Conservation (phyloP, 306 rosid species). For the Prunus kanzakura region DNA sequence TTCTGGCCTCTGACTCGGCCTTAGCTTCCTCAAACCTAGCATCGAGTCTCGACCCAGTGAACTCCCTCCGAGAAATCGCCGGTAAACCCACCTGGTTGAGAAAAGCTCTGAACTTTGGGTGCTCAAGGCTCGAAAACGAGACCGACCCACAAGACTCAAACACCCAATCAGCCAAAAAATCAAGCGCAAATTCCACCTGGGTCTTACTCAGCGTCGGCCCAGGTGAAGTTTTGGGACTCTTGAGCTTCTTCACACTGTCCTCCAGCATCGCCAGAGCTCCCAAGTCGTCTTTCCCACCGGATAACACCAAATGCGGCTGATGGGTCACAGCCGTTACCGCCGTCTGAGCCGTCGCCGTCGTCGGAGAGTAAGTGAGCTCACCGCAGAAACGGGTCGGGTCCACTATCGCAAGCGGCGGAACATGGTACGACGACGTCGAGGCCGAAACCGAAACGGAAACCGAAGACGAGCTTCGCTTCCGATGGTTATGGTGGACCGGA, state of each 20-base stretch:
- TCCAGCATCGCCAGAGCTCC: conserved; percentile 92
- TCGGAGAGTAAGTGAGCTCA: conserved; percentile 42
- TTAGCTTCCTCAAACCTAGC: conserved; percentile 64
- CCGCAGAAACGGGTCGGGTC: conserved; percentile 50
- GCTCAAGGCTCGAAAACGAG: conserved; percentile 70
- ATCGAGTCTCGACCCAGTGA: conserved; percentile 54
- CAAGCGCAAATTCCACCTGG: conserved; percentile 69
- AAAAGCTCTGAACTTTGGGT: conserved; percentile 81
- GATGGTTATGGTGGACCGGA: conserved; percentile 39
- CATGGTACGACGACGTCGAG: conserved; percentile 38
- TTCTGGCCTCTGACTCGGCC: conserved; percentile 72
- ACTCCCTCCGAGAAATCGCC: conserved; percentile 51
- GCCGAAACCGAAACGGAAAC: conserved; percentile 17
- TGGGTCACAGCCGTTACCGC: conserved; percentile 18
- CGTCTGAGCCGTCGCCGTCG: conserved; percentile 17
- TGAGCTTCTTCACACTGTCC: conserved; percentile 91
- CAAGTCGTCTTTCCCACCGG: conserved; percentile 91
- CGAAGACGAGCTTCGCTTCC: conserved; percentile 57
- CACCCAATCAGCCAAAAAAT: conserved; percentile 79
- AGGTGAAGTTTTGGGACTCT: conserved; percentile 87
- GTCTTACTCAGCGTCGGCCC: conserved; percentile 60
- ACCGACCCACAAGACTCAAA: conserved; percentile 81
- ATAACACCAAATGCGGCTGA: conserved; percentile 72
- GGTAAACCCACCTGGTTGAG: conserved; percentile 81
- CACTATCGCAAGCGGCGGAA: conserved; percentile 42